These are phyloP conservation scores for Leucocoprinus gongylophorus DNA, from an alignment of 1,284 basidiomycete species.

Conservation along the genomic window DNA sequence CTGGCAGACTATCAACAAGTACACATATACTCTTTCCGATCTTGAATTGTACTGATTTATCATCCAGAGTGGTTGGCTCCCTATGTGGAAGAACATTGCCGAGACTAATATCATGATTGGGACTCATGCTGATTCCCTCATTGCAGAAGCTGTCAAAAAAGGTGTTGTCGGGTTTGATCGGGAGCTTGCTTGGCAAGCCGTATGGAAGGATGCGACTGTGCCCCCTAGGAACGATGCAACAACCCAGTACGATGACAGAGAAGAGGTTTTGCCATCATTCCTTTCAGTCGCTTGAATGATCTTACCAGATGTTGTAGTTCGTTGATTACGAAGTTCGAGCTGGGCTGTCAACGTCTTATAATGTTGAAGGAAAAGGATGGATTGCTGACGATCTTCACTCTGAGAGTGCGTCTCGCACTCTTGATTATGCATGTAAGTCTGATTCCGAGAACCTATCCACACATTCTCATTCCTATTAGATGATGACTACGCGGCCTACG, in stretches of 20 bases:
- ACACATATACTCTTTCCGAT: constrained; percentile 1
- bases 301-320: constrained; percentile 32
- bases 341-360: constrained; percentile 64
- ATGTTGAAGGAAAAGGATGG: constrained; percentile 51
- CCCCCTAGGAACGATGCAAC: constrained; percentile 58
- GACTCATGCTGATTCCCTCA: constrained; percentile 75
- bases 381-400: constrained; percentile 77
- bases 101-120: constrained; percentile 44
- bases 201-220: constrained; percentile 67
- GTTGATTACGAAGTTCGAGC: constrained; percentile 81
- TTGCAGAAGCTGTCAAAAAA: constrained; percentile 72
- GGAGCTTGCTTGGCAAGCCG: constrained; percentile 65
- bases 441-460: background rate
- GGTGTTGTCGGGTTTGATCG: constrained; percentile 57
- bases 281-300: background rate
- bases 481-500: constrained; percentile 68
- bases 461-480: constrained; percentile 38
- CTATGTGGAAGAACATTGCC: constrained; percentile 88
- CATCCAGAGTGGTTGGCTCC: constrained; percentile 69
- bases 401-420: constrained; percentile 71
- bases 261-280: constrained; percentile 44
- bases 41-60: background rate
- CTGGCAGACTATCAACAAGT: constrained; percentile 70
- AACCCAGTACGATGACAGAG: constrained; percentile 63
- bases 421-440: constrained; percentile 69